These are phyloP conservation scores for Oenanthe sinensis DNA, from an alignment of 129 eudicot genomes.

Conservation along the genomic window DNA sequence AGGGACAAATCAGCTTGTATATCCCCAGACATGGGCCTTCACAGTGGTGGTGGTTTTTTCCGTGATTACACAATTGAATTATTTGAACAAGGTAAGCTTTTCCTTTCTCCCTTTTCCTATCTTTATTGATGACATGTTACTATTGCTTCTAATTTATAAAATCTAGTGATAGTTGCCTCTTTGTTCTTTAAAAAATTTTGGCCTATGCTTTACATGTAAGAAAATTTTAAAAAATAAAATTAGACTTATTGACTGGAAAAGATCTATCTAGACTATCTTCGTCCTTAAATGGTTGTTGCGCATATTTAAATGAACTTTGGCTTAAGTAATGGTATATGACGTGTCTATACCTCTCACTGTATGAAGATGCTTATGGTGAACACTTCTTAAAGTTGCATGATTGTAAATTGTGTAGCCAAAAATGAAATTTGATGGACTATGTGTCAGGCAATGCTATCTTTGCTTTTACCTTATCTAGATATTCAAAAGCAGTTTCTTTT, in stretches of 20 bases:
- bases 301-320: neutral
- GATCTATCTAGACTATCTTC: neutral
- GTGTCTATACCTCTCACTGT: neutral
- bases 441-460: neutral
- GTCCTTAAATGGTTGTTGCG: neutral
- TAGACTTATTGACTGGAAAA: neutral
- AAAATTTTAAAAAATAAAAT: neutral
- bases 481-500: neutral
- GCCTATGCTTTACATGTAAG: neutral
- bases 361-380: neutral
- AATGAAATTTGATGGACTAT: neutral
- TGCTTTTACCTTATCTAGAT: neutral
- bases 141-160: neutral
- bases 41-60: constrained; percentile 44
- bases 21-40: constrained; percentile 94
- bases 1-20: constrained; percentile 75
- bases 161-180: neutral
- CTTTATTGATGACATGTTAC: neutral
- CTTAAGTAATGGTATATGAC: neutral
- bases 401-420: neutral
- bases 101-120: neutral
- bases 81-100: constrained; percentile 67
- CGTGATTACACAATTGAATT: constrained; percentile 84
- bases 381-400: neutral
- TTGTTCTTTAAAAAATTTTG: neutral